These are phyloP conservation scores for Xylariaceae sp. DNA, from an alignment of 2,329 filamentous ascomycete genomes.

Conservation along the genomic window DNA sequence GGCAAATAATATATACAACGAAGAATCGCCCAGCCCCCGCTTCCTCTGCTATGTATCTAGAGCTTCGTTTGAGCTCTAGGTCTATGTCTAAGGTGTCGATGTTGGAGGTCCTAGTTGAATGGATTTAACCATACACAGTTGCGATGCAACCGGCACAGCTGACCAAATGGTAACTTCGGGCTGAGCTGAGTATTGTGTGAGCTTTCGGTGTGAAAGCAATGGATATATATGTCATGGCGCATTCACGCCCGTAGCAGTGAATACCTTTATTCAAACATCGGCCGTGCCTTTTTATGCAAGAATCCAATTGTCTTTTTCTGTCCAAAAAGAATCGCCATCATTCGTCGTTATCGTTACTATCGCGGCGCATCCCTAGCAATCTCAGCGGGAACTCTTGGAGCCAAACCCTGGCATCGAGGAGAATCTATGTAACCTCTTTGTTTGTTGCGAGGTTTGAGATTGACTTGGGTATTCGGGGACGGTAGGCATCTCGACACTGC, in stretches of 20 bases:
- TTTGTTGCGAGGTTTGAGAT: conserved; percentile 45
- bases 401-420: conserved; percentile 64
- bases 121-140: neutral
- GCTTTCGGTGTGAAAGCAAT: conserved; percentile 2
- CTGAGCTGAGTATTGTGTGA: neutral
- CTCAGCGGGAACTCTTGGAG: conserved; percentile 36
- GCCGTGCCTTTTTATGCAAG: conserved; percentile 12
- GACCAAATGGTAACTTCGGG: neutral
- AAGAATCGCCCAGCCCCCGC: conserved; percentile 9
- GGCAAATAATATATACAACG: conserved; percentile 23
- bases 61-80: neutral
- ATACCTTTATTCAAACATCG: conserved; percentile 14
- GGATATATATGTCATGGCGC: conserved; percentile 11
- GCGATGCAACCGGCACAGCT: too few species aligned
- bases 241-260: conserved; percentile 1
- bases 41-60: neutral
- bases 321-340: conserved; percentile 18
- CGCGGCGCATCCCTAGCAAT: conserved; percentile 8
- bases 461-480: conserved; percentile 36
- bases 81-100: neutral
- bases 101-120: neutral
- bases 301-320: conserved; percentile 6
- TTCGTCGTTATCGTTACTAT: conserved; percentile 27
- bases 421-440: conserved; percentile 60
- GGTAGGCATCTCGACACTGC: conserved; percentile 40